Conservation (phyloP, 495 filamentous ascomycete species). For the Articulospora tetracladia region DNA sequence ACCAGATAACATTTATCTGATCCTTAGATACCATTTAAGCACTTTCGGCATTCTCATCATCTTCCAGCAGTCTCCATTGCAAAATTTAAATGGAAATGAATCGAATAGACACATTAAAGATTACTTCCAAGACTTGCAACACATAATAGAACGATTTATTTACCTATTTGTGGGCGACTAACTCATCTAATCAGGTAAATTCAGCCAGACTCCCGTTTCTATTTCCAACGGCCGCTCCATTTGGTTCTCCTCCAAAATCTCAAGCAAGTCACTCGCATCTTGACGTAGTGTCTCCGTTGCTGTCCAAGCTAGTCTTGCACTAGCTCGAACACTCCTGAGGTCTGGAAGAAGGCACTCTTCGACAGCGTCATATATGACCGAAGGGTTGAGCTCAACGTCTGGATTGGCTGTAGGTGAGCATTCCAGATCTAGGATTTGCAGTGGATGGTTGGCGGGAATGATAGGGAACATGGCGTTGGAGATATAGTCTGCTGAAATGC, state of each 20-base stretch:
- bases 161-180: not conserved
- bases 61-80: too few relatives aligned
- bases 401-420: slow-evolving; percentile 26
- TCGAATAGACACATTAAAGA: too few relatives aligned
- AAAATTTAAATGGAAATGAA: too few relatives aligned
- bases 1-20: not conserved
- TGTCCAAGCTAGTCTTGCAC: slow-evolving; percentile 30
- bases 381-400: slow-evolving; percentile 29
- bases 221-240: slow-evolving; percentile 19
- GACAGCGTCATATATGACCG: slow-evolving; percentile 32
- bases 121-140: too few relatives aligned
- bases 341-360: slow-evolving; percentile 29
- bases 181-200: slow-evolving; percentile 4
- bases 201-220: slow-evolving; percentile 13
- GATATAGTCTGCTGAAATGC: slow-evolving; percentile 37
- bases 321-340: slow-evolving; percentile 34
- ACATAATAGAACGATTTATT: not conserved
- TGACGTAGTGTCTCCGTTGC: slow-evolving; percentile 11
- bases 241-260: slow-evolving; percentile 32
- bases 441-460: slow-evolving; percentile 26
- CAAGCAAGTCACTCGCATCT: slow-evolving; percentile 33
- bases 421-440: slow-evolving; percentile 33
- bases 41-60: not conserved
- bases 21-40: not conserved
- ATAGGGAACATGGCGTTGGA: slow-evolving; percentile 30